Evolutionary conservation across 1,284 basidiomycete species (phyloP).

Genomic region (Phlebopus sp.): DNA sequence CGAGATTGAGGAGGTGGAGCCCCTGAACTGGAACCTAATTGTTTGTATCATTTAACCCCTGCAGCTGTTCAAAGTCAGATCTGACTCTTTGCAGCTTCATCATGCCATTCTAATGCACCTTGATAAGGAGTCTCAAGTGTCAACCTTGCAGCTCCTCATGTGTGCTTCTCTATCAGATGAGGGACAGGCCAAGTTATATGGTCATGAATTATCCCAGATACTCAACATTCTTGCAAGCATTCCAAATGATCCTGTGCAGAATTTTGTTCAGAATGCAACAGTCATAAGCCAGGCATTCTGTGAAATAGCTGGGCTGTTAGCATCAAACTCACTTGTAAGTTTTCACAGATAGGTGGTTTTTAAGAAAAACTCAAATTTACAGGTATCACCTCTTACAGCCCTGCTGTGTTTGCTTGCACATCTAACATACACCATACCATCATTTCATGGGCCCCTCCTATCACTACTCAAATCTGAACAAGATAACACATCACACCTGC

Average conservation of each 20-base stretch:
- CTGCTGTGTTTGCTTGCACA: constrained; percentile 51
- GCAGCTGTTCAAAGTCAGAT: not conserved
- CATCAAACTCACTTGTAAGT: constrained; percentile 42
- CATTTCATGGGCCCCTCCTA: constrained; percentile 43
- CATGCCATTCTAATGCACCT: constrained; percentile 58
- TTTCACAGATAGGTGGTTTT: not conserved
- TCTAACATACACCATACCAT: constrained; percentile 48
- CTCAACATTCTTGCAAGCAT: constrained; percentile 49
- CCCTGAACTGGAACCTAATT: constrained; percentile 52
- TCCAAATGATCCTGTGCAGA: constrained; percentile 33
- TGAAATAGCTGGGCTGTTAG: constrained; percentile 37
- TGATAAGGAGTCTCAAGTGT: constrained; percentile 32
- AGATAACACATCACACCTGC: constrained; percentile 32
- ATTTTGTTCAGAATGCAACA: constrained; percentile 26
- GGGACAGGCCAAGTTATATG: constrained; percentile 36
- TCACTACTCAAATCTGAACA: constrained; percentile 22
- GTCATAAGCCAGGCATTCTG: constrained; percentile 38
- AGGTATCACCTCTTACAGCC: constrained; percentile 48
- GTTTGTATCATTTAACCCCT: constrained; percentile 35
- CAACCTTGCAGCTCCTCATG: constrained; percentile 59
- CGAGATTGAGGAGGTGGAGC: constrained; percentile 33
- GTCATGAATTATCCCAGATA: constrained; percentile 40
- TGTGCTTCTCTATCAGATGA: constrained; percentile 33
- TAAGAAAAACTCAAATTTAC: constrained; percentile 5
- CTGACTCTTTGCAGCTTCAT: constrained; percentile 44